Evolutionary conservation across 108 stramenopile genomes (phyloP).

Genomic region (Fragilariopsis cylindrus): DNA sequence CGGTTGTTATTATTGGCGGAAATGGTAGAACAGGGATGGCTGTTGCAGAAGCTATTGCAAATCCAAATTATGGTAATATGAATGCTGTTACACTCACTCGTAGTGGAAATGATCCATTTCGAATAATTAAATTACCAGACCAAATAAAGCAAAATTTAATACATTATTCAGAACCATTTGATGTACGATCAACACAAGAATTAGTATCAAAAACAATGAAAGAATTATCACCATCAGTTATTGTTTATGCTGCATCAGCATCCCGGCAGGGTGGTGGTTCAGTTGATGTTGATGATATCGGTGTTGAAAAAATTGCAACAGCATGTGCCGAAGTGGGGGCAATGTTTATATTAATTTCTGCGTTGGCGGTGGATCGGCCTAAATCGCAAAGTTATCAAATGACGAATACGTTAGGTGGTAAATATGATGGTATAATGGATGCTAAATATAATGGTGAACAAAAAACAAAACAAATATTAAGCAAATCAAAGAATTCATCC

Average conservation of each 20-base stretch:
- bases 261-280: constrained; percentile 44
- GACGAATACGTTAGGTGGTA: constrained; percentile 39
- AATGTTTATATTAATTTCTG: constrained; percentile 47
- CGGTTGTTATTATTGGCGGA: constrained; percentile 49
- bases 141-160: neutral
- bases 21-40: constrained; percentile 47
- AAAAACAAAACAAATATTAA: constrained; percentile 14
- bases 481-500: neutral
- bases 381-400: constrained; percentile 45
- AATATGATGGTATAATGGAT: constrained; percentile 46
- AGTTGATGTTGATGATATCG: constrained; percentile 35
- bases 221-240: constrained; percentile 21
- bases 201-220: neutral
- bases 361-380: constrained; percentile 44
- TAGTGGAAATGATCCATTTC: constrained; percentile 29
- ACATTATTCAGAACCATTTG: constrained; percentile 10
- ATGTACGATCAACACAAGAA: constrained; percentile 8
- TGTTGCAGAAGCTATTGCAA: constrained; percentile 36
- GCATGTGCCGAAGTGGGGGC: constrained; percentile 35
- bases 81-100: constrained; percentile 28
- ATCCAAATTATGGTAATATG: constrained; percentile 29
- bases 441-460: constrained; percentile 38
- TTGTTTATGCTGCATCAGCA: constrained; percentile 60
- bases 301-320: constrained; percentile 41
- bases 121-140: constrained; percentile 19